Conservation (phyloP, 208 protist species). For the Porcisia deanei region DNA sequence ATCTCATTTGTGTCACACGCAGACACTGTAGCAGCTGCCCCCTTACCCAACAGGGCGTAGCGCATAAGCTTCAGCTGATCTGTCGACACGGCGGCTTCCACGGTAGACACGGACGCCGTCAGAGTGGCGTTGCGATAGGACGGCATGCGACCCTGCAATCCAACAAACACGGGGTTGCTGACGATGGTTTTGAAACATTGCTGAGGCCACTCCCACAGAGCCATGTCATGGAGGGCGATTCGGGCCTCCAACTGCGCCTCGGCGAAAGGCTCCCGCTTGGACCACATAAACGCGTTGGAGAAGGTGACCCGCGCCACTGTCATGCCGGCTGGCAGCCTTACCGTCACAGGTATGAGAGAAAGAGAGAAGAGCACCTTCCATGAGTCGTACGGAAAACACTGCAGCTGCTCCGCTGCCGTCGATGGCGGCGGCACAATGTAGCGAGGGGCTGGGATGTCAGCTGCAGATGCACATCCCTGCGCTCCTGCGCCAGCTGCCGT, state of each 20-base stretch:
- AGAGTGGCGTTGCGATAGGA: slow-evolving; percentile 21
- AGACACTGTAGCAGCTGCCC: neutral
- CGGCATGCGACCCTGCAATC: slow-evolving; percentile 31
- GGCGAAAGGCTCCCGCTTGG: slow-evolving; percentile 31
- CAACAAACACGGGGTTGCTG: slow-evolving; percentile 36
- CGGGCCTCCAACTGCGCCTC: slow-evolving; percentile 45
- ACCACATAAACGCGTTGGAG: slow-evolving; percentile 54
- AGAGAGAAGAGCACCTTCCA: slow-evolving; percentile 56
- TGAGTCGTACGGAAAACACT: slow-evolving; percentile 33
- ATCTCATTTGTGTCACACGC: neutral
- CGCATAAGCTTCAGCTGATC: slow-evolving; percentile 24
- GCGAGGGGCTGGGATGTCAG: neutral
- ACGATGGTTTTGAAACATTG: slow-evolving; percentile 38
- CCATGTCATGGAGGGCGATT: slow-evolving; percentile 52
- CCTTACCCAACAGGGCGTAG: slow-evolving; percentile 4
- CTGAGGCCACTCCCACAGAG: slow-evolving; percentile 49
- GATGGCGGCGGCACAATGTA: slow-evolving; percentile 23
- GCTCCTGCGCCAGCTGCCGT: neutral
- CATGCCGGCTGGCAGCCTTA: slow-evolving; percentile 40
- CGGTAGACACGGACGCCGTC: slow-evolving; percentile 36
- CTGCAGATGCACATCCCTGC: neutral
- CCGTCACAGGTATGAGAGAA: slow-evolving; percentile 50
- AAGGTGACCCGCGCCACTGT: slow-evolving; percentile 46
- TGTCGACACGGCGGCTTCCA: slow-evolving; percentile 30
- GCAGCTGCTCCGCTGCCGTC: neutral